Percentiles rank a stretch among this genome's conserved stretches.
Conservation (phyloP, 495 filamentous ascomycete genomes). For the Jackrogersella multiformis region DNA sequence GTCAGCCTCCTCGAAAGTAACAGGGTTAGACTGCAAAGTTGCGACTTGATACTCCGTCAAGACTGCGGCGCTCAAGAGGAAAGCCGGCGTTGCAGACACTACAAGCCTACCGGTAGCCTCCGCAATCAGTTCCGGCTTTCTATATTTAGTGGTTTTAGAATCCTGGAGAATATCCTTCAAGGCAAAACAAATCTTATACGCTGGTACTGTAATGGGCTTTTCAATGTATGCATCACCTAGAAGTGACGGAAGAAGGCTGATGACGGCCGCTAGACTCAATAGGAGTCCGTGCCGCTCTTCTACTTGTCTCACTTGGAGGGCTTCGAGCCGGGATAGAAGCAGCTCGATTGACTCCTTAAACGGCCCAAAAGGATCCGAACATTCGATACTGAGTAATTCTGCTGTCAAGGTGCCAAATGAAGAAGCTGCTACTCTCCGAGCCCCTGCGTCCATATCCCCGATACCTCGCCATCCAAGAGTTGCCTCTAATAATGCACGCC, state of each 20-base stretch:
- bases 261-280: constrained; percentile 63
- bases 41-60: neutral
- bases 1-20: constrained; percentile 23
- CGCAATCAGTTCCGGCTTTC: constrained; percentile 74
- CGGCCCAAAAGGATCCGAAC: constrained; percentile 37
- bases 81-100: constrained; percentile 51
- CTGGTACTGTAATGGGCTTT: constrained; percentile 16
- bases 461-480: constrained; percentile 90
- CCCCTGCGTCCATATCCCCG: constrained; percentile 74
- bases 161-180: constrained; percentile 49
- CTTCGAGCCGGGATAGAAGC: constrained; percentile 56
- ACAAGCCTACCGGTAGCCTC: constrained; percentile 71
- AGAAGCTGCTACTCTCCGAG: constrained; percentile 74
- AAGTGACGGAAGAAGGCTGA: constrained; percentile 52
- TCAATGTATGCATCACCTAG: constrained; percentile 3
- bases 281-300: constrained; percentile 75
- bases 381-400: constrained; percentile 42
- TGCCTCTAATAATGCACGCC: constrained; percentile 71
- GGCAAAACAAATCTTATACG: constrained; percentile 18
- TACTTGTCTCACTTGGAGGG: constrained; percentile 65
- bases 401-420: constrained; percentile 70
- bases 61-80: constrained; percentile 37
- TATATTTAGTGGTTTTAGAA: constrained; percentile 52
- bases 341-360: constrained; percentile 42
- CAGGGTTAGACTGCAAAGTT: constrained; percentile 18